Conservation (phyloP, 2,329 filamentous ascomycete genomes). For the Davidsoniella neocaledoniae region DNA sequence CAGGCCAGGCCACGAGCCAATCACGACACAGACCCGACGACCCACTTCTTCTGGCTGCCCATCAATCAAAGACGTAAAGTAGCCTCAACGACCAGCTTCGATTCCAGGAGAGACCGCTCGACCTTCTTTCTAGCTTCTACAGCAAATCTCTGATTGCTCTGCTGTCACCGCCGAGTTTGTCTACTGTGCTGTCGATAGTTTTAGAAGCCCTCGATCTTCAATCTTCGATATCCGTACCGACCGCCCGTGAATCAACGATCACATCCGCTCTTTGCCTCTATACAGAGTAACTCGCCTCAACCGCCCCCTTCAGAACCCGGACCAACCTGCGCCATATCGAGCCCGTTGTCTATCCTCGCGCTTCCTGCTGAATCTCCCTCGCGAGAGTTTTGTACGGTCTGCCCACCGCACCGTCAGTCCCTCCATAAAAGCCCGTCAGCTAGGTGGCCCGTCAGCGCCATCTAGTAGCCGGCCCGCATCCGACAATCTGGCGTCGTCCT, state of each 20-base stretch:
- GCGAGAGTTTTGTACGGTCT: neutral
- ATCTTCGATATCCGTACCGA: too few relatives aligned
- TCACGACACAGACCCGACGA: neutral
- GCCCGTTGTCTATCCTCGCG: too few relatives aligned
- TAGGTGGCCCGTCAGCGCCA: conserved; percentile 11
- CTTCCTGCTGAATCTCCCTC: neutral
- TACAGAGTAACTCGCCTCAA: too few relatives aligned
- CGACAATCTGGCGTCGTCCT: conserved; percentile 12
- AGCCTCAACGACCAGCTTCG: neutral
- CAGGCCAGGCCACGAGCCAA: neutral
- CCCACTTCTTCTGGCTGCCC: neutral
- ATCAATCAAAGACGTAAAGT: neutral
- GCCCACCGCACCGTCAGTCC: conserved; percentile 1
- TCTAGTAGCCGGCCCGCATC: conserved; percentile 12
- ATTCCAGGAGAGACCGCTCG: neutral
- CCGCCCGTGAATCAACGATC: too few relatives aligned
- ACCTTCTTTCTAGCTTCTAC: too few relatives aligned
- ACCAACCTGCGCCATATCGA: too few relatives aligned
- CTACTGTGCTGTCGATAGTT: too few relatives aligned
- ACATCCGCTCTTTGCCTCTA: too few relatives aligned
- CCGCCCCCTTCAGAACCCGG: too few relatives aligned
- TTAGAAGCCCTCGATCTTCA: too few relatives aligned
- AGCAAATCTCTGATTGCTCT: too few relatives aligned
- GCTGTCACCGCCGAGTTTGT: too few relatives aligned
- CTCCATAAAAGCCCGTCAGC: conserved; percentile 13